phyloP scores from a whole-genome alignment of 805 yeast genomes.

The Candida succiphila region DNA sequence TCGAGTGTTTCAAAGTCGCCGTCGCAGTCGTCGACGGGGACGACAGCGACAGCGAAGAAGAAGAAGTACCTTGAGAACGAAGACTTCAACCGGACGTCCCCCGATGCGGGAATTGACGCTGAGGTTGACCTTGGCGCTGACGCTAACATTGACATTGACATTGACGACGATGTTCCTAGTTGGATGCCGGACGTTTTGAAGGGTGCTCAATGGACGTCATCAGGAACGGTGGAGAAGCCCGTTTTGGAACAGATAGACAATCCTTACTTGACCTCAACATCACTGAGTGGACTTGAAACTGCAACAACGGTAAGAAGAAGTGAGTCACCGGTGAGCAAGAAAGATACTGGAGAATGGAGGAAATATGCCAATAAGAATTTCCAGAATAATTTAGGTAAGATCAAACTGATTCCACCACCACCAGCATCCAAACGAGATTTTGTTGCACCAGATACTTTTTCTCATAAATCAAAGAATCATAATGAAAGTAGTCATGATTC shows the following conservation, averaged over 20 bases:
- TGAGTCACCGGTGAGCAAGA: conserved; percentile 5
- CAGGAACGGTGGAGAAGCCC: conserved; percentile 1
- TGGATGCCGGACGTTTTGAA: conserved; percentile 19
- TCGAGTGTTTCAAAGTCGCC: no score
- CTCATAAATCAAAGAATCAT: conserved; percentile 11
- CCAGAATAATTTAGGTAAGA: conserved; percentile 11
- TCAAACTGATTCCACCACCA: conserved; percentile 10
- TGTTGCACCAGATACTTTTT: conserved; percentile 19
- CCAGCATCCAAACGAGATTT: conserved; percentile 6
- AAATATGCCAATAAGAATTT: conserved; percentile 14
- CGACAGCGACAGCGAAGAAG: no score
- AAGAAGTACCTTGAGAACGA: conserved; percentile 9
- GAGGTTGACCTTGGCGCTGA: no score
- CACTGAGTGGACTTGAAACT: no score
- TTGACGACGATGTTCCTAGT: conserved; percentile 2
- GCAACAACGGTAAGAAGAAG: conserved; percentile 15
- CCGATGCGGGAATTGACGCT: not conserved
- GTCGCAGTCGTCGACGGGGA: no score
- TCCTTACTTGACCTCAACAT: conserved; percentile 15
- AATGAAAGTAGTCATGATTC: conserved; percentile 4
- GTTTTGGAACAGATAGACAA: not conserved
- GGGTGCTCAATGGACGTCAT: conserved; percentile 18
- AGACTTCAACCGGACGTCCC: conserved; percentile 10
- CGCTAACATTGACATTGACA: not conserved
- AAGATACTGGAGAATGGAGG: conserved; percentile 20